Percentiles rank a stretch among this genome's conserved stretches.
Conservation (phyloP, 805 yeast genomes). For the Wickerhamiella bombiphila region DNA sequence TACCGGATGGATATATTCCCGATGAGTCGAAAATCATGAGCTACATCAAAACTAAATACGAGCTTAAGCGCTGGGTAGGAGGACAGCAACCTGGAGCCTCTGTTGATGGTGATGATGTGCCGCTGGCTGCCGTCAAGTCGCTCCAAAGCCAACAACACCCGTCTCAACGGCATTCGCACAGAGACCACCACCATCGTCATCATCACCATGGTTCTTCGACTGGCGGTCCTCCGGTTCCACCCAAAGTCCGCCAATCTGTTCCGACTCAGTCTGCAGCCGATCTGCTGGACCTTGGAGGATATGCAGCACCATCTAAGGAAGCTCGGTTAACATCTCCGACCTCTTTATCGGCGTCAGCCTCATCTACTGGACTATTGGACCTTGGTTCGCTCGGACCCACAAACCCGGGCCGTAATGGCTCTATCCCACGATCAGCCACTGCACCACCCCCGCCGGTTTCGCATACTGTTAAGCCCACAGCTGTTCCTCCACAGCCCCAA, state of each 20-base stretch:
- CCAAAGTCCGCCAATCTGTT: slow-evolving; percentile 1
- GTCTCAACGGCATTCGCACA: not conserved
- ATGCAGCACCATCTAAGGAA: not conserved
- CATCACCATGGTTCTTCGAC: not conserved
- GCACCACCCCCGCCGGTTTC: slow-evolving; percentile 7
- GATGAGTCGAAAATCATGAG: slow-evolving; percentile 75
- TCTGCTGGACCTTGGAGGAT: slow-evolving; percentile 11
- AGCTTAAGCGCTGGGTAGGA: slow-evolving; percentile 76
- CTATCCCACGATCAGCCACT: slow-evolving; percentile 11
- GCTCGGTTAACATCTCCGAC: slow-evolving; percentile 1
- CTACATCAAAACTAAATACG: slow-evolving; percentile 86
- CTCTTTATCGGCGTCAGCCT: not conserved
- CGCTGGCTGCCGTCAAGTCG: slow-evolving; percentile 15
- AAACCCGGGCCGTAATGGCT: not conserved
- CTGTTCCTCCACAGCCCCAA: slow-evolving; percentile 11
- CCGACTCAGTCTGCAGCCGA: slow-evolving; percentile 6
- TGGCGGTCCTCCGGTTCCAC: slow-evolving; percentile 4
- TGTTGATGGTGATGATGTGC: slow-evolving; percentile 14
- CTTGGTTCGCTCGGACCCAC: not conserved
- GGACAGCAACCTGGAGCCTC: not conserved
- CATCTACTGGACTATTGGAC: not conserved
- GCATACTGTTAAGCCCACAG: not conserved
- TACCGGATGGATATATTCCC: slow-evolving; percentile 59
- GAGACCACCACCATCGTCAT: too few relatives aligned
- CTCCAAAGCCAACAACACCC: too few relatives aligned